Evolutionary conservation across 352 stramenopile species (phyloP).

Genomic region (Phytopythium vexans): DNA sequence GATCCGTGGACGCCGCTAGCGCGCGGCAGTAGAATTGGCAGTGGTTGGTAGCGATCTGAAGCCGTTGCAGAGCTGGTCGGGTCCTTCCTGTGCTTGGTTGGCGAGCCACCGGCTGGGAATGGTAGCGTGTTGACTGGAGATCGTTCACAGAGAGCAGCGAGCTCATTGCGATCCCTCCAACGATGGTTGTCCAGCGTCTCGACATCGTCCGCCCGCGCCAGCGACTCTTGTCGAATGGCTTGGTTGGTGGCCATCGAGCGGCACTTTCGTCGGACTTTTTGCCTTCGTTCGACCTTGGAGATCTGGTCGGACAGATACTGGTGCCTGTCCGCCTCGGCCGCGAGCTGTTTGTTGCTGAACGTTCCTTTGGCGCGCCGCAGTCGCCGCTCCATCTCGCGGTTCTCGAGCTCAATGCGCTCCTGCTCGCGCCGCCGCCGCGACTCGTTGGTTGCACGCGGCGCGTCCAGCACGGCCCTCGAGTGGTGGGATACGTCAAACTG

Average conservation of each 20-base stretch:
- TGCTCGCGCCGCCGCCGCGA: constrained; percentile 27
- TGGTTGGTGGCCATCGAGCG: constrained; percentile 13
- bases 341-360: constrained; percentile 48
- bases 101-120: too few species aligned
- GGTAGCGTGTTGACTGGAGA: too few species aligned
- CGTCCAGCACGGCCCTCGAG: constrained; percentile 32
- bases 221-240: constrained; percentile 3
- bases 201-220: neutral
- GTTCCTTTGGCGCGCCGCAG: constrained; percentile 35
- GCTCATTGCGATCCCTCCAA: too few species aligned
- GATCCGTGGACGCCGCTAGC: constrained; percentile 7
- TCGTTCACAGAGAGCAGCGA: too few species aligned
- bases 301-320: constrained; percentile 54
- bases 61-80: too few species aligned
- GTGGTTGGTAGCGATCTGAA: too few species aligned
- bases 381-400: constrained; percentile 37
- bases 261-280: constrained; percentile 40
- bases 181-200: too few species aligned
- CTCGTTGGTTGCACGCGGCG: constrained; percentile 32
- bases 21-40: constrained; percentile 4
- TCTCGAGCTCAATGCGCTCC: constrained; percentile 45
- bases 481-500: constrained; percentile 64
- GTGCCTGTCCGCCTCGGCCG: constrained; percentile 35
- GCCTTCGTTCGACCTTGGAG: constrained; percentile 42
- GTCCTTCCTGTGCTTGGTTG: too few species aligned